Conservation (phyloP, 2,329 filamentous ascomycete species). For the Achaetomium macrosporum region DNA sequence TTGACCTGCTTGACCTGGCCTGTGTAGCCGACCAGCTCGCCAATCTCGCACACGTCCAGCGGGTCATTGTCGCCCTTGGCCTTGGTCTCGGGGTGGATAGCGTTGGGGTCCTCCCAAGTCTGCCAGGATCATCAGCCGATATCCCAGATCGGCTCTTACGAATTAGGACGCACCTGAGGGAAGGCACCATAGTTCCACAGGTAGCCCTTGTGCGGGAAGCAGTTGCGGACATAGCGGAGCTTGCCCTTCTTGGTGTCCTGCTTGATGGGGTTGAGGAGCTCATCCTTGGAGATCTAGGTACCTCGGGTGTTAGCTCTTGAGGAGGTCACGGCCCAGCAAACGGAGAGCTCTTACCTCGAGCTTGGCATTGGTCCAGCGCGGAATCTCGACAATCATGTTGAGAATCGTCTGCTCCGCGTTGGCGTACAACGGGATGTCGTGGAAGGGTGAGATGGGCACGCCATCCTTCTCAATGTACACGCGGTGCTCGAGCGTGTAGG, state of each 20-base stretch:
- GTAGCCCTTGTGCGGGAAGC: slow-evolving; percentile 99
- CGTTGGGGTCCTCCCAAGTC: slow-evolving; percentile 99
- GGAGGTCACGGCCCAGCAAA: not conserved
- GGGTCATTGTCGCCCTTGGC: slow-evolving; percentile 99
- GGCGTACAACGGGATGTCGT: slow-evolving; percentile 97
- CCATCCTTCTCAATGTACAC: slow-evolving; percentile 98
- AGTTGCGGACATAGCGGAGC: slow-evolving; percentile 98
- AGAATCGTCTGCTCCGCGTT: slow-evolving; percentile 92
- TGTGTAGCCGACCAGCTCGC: slow-evolving; percentile 91
- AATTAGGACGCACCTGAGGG: slow-evolving; percentile 48
- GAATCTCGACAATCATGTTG: slow-evolving; percentile 99
- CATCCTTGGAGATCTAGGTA: slow-evolving; percentile 90
- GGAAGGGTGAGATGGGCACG: slow-evolving; percentile 87
- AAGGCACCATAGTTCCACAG: slow-evolving; percentile 99
- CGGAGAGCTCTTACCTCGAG: slow-evolving; percentile 64
- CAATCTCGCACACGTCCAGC: slow-evolving; percentile 98
- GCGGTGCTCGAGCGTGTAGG: slow-evolving; percentile 94
- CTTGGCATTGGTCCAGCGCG: slow-evolving; percentile 99
- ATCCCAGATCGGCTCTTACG: not conserved
- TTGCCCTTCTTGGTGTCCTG: slow-evolving; percentile 99
- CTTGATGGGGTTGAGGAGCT: slow-evolving; percentile 98
- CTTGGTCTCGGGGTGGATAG: slow-evolving; percentile 96
- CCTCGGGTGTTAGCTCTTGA: not conserved
- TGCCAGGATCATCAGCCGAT: slow-evolving; percentile 33
- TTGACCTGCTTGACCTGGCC: slow-evolving; percentile 99